A percentile compares a stretch with the other conserved stretches of the same genome.
These are phyloP conservation scores for Aureobasidium sp. DNA, from an alignment of 2,329 filamentous ascomycete species.

Conservation along the genomic window DNA sequence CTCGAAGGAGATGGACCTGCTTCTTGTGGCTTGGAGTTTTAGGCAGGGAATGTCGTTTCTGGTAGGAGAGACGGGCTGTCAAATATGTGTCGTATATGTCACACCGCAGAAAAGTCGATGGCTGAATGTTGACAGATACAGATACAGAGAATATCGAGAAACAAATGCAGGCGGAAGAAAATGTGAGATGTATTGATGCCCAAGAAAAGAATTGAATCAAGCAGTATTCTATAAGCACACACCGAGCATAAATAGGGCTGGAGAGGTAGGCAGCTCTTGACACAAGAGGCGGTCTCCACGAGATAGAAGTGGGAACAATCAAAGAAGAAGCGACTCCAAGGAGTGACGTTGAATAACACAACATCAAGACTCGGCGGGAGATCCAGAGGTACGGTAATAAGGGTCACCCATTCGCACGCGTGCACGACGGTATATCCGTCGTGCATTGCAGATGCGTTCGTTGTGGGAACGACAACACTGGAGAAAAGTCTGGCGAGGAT, in stretches of 20 bases:
- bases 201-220: not conserved
- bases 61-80: slow-evolving; percentile 1
- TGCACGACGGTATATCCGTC: slow-evolving; percentile 14
- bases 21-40: slow-evolving; percentile 6
- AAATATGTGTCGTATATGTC: slow-evolving; percentile 3
- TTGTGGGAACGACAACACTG: slow-evolving; percentile 3
- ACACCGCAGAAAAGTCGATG: slow-evolving; percentile 4
- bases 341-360: slow-evolving; percentile 14
- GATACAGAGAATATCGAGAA: not conserved
- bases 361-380: slow-evolving; percentile 10
- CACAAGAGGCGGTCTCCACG: not conserved
- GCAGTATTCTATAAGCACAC: not conserved
- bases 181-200: slow-evolving; percentile 13
- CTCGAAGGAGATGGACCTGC: not conserved
- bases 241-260: slow-evolving; percentile 4
- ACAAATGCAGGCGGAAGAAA: slow-evolving; percentile 1
- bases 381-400: slow-evolving; percentile 13
- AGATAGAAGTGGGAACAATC: not conserved
- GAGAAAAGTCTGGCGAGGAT: not conserved
- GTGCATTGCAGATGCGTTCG: slow-evolving; percentile 16
- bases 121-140: not conserved
- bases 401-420: slow-evolving; percentile 1
- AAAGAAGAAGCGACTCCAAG: slow-evolving; percentile 1
- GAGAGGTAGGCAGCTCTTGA: not conserved
- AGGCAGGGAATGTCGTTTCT: not conserved